A percentile compares a stretch with the other conserved stretches of the same genome.
Conservation (phyloP, 2,329 filamentous ascomycete genomes). For the Alternaria sp. region DNA sequence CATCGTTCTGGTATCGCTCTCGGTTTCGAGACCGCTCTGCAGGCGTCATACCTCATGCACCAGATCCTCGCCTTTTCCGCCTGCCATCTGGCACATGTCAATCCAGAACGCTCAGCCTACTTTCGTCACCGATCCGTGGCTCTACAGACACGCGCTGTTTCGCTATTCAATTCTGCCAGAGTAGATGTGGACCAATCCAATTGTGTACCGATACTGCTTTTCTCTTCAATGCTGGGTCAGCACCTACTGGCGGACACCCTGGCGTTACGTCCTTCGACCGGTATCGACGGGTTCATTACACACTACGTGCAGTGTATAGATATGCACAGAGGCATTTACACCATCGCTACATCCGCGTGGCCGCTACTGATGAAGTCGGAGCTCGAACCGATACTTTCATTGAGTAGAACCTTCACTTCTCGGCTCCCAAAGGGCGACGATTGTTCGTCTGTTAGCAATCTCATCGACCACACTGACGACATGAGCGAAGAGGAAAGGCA, state of each 20-base stretch:
- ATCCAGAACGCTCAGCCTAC: conserved; percentile 25
- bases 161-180: conserved; percentile 26
- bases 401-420: conserved; percentile 23
- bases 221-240: conserved; percentile 43
- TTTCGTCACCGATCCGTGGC: conserved; percentile 25
- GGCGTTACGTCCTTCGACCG: conserved; percentile 19
- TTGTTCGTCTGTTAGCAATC: conserved; percentile 21
- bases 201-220: conserved; percentile 45
- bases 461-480: conserved; percentile 20
- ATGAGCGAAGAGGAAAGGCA: conserved; percentile 26
- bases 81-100: conserved; percentile 41
- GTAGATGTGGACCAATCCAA: conserved; percentile 32
- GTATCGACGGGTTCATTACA: conserved; percentile 35
- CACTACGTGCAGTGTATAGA: conserved; percentile 40
- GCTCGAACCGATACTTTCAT: conserved; percentile 32
- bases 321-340: conserved; percentile 26
- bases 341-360: conserved; percentile 29
- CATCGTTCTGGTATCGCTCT: conserved; percentile 18
- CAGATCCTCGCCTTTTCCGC: conserved; percentile 49
- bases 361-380: conserved; percentile 33
- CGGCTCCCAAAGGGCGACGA: conserved; percentile 27
- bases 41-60: conserved; percentile 47
- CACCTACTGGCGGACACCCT: conserved; percentile 47
- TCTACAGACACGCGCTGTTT: conserved; percentile 45
- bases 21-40: conserved; percentile 29